These are phyloP conservation scores for Metschnikowia corniflorae DNA, from an alignment of 805 yeast genomes.

Conservation along the genomic window DNA sequence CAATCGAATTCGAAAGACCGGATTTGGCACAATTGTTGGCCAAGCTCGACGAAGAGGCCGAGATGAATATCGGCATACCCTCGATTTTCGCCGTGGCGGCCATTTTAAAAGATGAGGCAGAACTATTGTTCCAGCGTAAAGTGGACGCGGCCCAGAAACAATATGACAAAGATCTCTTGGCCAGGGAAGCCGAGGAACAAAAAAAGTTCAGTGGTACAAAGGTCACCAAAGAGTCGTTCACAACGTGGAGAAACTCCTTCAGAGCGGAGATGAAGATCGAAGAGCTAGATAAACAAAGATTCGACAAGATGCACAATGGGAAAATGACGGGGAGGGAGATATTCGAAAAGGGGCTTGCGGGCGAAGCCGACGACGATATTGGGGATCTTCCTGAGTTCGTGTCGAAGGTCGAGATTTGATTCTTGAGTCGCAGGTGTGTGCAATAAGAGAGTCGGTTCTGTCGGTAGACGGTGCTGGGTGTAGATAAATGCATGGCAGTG, in stretches of 20 bases:
- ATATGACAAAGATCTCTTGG: conserved; percentile 56
- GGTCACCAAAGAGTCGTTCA: conserved; percentile 75
- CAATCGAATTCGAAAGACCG: conserved; percentile 48
- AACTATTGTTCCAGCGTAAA: conserved; percentile 58
- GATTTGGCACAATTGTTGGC: conserved; percentile 43
- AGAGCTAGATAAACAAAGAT: conserved; percentile 50
- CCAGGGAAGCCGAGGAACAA: conserved; percentile 77
- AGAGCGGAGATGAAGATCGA: conserved; percentile 72
- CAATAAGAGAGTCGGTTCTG: no score
- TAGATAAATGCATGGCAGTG: no score
- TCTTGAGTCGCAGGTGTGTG: no score
- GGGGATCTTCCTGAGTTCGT: conserved; percentile 19
- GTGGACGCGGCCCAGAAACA: conserved; percentile 50
- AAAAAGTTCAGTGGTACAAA: conserved; percentile 88
- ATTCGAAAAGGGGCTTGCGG: conserved; percentile 85
- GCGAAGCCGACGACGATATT: conserved; percentile 49
- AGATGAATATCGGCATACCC: conserved; percentile 86
- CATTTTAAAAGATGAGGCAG: conserved; percentile 77
- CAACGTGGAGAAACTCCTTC: conserved; percentile 68
- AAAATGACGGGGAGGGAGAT: conserved; percentile 85
- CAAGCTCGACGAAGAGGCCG: conserved; percentile 56
- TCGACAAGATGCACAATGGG: conserved; percentile 61
- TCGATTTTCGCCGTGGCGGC: conserved; percentile 78
- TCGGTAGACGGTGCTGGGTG: no score
- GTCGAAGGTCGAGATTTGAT: conserved; percentile 16